A percentile compares a stretch with the other conserved stretches of the same genome.
Conservation (phyloP, 805 yeast genomes). For the Sugiyamaella lignohabitans region DNA sequence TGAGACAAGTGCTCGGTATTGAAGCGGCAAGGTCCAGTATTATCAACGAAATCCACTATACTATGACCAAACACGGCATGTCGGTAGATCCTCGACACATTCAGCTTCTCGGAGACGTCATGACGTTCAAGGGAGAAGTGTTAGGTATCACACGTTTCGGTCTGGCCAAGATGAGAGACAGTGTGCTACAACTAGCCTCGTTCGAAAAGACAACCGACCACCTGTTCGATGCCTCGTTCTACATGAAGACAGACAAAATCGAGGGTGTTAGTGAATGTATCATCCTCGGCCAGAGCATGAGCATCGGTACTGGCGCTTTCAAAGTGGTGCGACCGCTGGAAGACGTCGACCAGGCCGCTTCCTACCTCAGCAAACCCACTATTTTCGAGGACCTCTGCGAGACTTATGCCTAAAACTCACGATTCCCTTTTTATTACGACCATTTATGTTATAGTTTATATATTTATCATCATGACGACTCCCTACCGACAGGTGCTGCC, state of each 20-base stretch:
- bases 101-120: conserved; percentile 93
- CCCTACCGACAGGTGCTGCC: too few species aligned
- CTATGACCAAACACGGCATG: conserved; percentile 99
- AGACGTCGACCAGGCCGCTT: not conserved
- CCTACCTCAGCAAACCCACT: conserved; percentile 21
- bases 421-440: too few species aligned
- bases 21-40: conserved; percentile 96
- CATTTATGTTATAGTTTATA: not conserved
- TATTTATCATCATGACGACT: not conserved
- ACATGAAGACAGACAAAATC: conserved; percentile 89
- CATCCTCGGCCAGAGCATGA: conserved; percentile 95
- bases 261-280: conserved; percentile 99
- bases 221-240: conserved; percentile 95
- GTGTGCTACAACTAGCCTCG: conserved; percentile 92
- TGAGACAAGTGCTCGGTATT: conserved; percentile 83
- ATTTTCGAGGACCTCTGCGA: conserved; percentile 40
- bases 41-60: conserved; percentile 89
- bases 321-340: conserved; percentile 45
- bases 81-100: conserved; percentile 99
- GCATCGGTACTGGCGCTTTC: conserved; percentile 95
- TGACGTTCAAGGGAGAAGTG: conserved; percentile 98
- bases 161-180: conserved; percentile 95
- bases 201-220: conserved; percentile 98
- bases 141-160: conserved; percentile 98
- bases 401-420: conserved; percentile 1